phyloP scores from a whole-genome alignment of 2,329 filamentous ascomycete species.

The Aspergillus aculeatus region DNA sequence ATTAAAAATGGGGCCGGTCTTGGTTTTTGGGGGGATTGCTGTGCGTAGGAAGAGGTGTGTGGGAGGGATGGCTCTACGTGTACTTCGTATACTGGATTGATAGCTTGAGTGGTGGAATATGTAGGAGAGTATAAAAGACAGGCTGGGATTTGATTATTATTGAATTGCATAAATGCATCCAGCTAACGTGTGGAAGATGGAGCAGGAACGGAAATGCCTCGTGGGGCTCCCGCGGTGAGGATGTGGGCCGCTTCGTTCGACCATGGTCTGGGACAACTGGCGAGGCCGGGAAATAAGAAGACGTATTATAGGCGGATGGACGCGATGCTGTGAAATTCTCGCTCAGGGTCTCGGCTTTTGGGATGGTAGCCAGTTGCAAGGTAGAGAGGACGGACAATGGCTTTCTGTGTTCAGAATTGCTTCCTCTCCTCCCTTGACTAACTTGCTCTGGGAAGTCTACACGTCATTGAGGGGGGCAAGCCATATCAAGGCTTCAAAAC shows the following conservation, averaged over 20 bases:
- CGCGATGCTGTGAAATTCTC: neutral
- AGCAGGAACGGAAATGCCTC: neutral
- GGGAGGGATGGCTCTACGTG: too few relatives aligned
- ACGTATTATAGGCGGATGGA: neutral
- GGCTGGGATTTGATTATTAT: too few relatives aligned
- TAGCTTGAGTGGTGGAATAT: too few relatives aligned
- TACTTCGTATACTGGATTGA: too few relatives aligned
- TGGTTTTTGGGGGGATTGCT: neutral
- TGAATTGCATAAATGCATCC: too few relatives aligned
- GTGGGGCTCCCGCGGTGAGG: constrained; percentile 7
- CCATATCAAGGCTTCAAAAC: neutral
- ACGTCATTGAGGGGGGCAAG: neutral
- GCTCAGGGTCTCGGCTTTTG: neutral
- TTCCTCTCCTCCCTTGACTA: neutral
- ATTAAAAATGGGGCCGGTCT: neutral
- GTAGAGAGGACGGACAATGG: neutral
- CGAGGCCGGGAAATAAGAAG: neutral
- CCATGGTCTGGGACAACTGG: neutral
- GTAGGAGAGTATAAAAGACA: too few relatives aligned
- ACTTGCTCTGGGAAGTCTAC: neutral
- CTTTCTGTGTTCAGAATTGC: neutral
- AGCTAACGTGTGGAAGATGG: neutral
- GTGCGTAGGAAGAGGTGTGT: too few relatives aligned
- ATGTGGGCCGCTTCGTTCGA: neutral
- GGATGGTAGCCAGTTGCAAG: neutral